Evolutionary conservation across 345 rosid genomes (phyloP).

Genomic region (Moringa oleifera): DNA sequence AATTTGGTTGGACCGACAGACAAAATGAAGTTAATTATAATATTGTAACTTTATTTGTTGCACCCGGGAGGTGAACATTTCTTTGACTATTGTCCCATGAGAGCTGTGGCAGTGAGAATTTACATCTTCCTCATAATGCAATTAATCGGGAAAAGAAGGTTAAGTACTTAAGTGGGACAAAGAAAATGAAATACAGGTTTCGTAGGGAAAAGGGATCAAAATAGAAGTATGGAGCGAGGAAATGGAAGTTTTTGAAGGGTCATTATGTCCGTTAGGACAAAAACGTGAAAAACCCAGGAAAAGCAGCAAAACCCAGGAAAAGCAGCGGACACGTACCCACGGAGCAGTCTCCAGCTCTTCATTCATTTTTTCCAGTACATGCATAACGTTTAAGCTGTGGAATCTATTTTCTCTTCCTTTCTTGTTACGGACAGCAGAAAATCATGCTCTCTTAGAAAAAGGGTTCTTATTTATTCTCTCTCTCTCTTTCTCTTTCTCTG

Average conservation of each 20-base stretch:
- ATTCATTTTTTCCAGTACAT: neutral
- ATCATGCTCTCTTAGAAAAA: slow-evolving; percentile 12
- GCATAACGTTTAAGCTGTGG: slow-evolving; percentile 16
- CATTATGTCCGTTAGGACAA: neutral
- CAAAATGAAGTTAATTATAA: too few relatives aligned
- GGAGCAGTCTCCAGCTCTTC: neutral
- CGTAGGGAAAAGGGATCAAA: too few relatives aligned
- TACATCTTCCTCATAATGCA: too few relatives aligned
- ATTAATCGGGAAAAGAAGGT: neutral
- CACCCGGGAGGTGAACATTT: too few relatives aligned
- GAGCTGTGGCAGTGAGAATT: too few relatives aligned
- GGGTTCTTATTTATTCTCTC: slow-evolving; percentile 1
- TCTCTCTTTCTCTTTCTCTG: neutral
- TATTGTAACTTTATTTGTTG: too few relatives aligned
- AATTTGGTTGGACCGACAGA: too few relatives aligned
- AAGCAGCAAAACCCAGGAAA: neutral
- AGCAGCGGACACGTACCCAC: neutral
- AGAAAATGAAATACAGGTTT: slow-evolving; percentile 3
- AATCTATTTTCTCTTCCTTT: slow-evolving; percentile 9
- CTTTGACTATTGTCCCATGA: too few relatives aligned
- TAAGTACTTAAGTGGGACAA: neutral
- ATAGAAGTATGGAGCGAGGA: too few relatives aligned
- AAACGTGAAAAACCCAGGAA: neutral
- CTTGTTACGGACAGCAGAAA: neutral
- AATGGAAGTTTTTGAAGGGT: neutral